Evolutionary conservation across 2,329 filamentous ascomycete species (phyloP).

Genomic region (Aspergillus udagawae): DNA sequence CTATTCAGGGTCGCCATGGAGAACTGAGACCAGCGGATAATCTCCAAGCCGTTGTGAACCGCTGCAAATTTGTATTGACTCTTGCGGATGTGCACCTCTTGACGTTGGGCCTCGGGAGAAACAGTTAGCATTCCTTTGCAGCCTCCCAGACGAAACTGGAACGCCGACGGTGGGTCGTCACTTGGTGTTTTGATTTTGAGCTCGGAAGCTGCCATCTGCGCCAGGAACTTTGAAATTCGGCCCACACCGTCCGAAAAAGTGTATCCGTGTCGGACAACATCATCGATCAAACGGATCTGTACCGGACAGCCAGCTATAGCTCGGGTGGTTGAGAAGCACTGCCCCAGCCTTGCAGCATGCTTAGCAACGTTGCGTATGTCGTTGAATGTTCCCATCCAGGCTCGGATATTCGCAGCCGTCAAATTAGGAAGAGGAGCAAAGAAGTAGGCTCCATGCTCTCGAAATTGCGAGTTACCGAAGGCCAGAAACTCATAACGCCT

Average conservation of each 20-base stretch:
- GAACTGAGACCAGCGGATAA: conserved; percentile 75
- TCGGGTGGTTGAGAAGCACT: conserved; percentile 92
- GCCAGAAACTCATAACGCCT: conserved; percentile 85
- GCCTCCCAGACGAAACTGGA: conserved; percentile 88
- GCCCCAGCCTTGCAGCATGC: conserved; percentile 81
- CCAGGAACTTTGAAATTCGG: conserved; percentile 77
- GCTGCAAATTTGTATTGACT: conserved; percentile 87
- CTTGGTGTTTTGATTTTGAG: conserved; percentile 56
- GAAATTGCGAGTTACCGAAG: conserved; percentile 91
- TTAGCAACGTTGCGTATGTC: conserved; percentile 84
- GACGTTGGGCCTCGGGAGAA: conserved; percentile 63
- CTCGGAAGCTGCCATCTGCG: conserved; percentile 67
- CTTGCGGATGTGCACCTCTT: conserved; percentile 71
- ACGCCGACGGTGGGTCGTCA: conserved; percentile 67
- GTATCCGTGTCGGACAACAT: conserved; percentile 65
- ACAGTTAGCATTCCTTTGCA: conserved; percentile 84
- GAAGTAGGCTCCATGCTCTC: conserved; percentile 89
- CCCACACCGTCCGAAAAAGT: conserved; percentile 91
- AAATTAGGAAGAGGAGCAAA: conserved; percentile 68
- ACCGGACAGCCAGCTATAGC: conserved; percentile 64
- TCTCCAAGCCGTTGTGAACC: conserved; percentile 68
- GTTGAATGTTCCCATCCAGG: conserved; percentile 81
- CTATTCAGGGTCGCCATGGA: conserved; percentile 79
- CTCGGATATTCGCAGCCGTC: conserved; percentile 71
- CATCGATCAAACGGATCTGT: conserved; percentile 56